Conservation (phyloP, 2,329 filamentous ascomycete genomes). For the Tolypocladium endophyticum region DNA sequence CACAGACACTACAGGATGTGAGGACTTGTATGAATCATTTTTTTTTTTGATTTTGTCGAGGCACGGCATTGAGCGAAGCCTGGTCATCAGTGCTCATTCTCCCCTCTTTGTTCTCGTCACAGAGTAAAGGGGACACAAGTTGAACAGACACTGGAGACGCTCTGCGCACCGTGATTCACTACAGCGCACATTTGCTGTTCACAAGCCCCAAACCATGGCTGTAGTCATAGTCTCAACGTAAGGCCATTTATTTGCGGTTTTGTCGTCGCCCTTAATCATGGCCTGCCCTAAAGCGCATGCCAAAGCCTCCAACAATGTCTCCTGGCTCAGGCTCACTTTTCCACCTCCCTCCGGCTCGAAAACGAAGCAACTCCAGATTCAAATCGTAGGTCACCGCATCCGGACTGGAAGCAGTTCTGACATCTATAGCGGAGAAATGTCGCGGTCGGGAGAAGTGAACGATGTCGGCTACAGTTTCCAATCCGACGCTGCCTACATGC, state of each 20-base stretch:
- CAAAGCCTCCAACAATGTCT: neutral
- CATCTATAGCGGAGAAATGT: neutral
- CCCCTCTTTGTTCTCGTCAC: neutral
- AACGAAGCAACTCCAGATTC: neutral
- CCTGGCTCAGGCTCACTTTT: neutral
- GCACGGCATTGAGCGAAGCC: neutral
- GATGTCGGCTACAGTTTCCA: neutral
- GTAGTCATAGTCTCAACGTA: neutral
- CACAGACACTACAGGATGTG: no score
- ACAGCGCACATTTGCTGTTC: neutral
- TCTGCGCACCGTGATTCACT: neutral
- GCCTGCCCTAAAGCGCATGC: neutral
- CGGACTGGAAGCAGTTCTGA: neutral
- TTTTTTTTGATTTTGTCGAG: neutral
- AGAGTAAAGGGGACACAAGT: neutral
- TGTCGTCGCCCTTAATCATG: neutral
- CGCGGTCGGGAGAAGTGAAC: neutral
- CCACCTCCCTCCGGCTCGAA: no score
- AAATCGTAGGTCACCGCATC: neutral
- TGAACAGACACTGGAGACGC: neutral
- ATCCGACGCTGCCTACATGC: neutral
- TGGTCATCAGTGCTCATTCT: neutral
- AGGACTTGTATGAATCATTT: no score
- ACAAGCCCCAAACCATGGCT: neutral
- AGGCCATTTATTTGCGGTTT: neutral